Base-by-base conservation (phyloP, 2,329 filamentous ascomycete genomes). In the Colletotrichum falcatum region DNA sequence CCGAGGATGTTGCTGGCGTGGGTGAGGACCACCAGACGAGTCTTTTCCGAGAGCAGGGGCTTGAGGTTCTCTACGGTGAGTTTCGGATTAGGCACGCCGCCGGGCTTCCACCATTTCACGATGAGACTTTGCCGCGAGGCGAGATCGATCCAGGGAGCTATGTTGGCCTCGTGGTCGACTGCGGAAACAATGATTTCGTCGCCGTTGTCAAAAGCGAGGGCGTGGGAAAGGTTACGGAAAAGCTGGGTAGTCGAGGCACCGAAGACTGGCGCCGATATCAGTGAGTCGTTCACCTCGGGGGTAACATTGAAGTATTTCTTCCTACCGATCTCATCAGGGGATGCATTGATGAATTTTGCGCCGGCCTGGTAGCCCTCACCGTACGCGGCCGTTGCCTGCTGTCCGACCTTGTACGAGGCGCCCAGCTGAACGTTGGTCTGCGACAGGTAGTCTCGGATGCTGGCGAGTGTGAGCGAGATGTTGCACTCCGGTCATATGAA, bases 101-200 rank as follows among this genome's bases (percentile, higher is more conserved):
- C 74, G 3, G 88, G 87, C 26, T 80, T 81, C 92, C 92, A 95
- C 91, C 91, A 94, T 76, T 91, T 93, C 54, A 95, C 77, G 0
- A 80, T 85, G 7, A 93, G 83, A 4, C 86, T 84, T 55, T 89
- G 85, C 18, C 87, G 85, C 37, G 85, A 79, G 2, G 92, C 92
- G 33, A 95, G 84, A 60, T 89, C 86, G 0, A 93, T 81, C 93
- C 92, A 95, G 0, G 92, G 86, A 1, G 91, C 88, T 66, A 93
- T 89, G 77, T 94, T 94, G 46, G 92, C 90, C 81, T 95, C 93
- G 76, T 95, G 92, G 78, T 95, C 92, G 65, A 94, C 83, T 66
- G 86, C 87, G 0, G 92, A 94, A 14, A 95, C 76, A 72, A 96
- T 83, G 59, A 95, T 85, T 76, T 94, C 91, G 70, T 90, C 88